Percentiles rank a stretch among this genome's conserved stretches.
These are phyloP conservation scores for Aspergillus sparsus DNA, from an alignment of 495 filamentous ascomycete species.

Conservation along the genomic window DNA sequence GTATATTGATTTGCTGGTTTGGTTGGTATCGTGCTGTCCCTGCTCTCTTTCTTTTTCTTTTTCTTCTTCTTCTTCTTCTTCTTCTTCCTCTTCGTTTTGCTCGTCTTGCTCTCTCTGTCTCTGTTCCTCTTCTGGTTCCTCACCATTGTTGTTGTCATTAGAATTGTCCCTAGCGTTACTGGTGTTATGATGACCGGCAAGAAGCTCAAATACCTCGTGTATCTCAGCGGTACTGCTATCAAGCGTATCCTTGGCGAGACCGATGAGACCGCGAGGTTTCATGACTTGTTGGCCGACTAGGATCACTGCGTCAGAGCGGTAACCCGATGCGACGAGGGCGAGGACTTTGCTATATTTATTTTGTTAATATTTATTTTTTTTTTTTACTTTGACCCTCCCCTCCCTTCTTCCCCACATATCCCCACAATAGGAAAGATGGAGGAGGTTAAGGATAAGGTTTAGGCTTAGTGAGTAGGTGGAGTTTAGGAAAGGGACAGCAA, in stretches of 20 bases:
- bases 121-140: background rate
- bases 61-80: background rate
- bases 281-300: constrained; percentile 71
- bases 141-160: background rate
- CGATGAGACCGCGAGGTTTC: constrained; percentile 63
- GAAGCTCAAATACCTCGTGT: constrained; percentile 52
- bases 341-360: constrained; percentile 53
- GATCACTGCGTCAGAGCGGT: constrained; percentile 64
- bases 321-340: constrained; percentile 61
- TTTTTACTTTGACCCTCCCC: background rate
- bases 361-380: background rate
- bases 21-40: too few species aligned
- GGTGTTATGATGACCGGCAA: constrained; percentile 34
- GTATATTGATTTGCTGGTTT: constrained; percentile 30
- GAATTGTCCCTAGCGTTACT: background rate
- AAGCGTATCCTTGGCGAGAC: constrained; percentile 65
- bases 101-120: background rate
- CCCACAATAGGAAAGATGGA: too few species aligned
- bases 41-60: constrained; percentile 21
- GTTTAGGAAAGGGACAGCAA: too few species aligned
- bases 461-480: too few species aligned
- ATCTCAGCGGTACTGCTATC: constrained; percentile 65
- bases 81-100: background rate
- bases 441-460: too few species aligned
- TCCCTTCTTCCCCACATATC: too few species aligned